A percentile compares a stretch with the other conserved stretches of the same genome.
Evolutionary conservation across 495 filamentous ascomycete species (phyloP).

Genomic region (Penicillium salamii): DNA sequence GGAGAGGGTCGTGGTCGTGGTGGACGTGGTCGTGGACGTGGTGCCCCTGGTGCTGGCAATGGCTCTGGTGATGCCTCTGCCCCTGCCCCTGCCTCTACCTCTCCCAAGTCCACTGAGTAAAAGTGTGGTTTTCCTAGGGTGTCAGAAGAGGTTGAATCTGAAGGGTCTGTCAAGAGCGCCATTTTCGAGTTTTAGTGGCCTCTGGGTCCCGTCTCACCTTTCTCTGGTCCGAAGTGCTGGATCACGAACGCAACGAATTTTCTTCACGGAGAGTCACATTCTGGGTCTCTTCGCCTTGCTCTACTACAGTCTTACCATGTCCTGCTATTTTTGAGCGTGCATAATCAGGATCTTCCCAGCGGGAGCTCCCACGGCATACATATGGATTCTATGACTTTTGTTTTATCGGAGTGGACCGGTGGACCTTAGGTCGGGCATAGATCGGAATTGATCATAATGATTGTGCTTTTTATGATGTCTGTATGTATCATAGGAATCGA

Average conservation of each 20-base stretch:
- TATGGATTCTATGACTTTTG: slow-evolving; percentile 36
- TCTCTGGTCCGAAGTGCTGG: slow-evolving; percentile 37
- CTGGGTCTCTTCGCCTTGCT: slow-evolving; percentile 14
- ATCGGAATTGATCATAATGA: slow-evolving; percentile 12
- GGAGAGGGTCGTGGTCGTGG: slow-evolving; percentile 45
- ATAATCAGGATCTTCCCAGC: slow-evolving; percentile 33
- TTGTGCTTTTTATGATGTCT: background rate
- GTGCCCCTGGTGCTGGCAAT: slow-evolving; percentile 20
- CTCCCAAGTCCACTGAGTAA: slow-evolving; percentile 15
- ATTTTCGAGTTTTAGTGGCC: background rate
- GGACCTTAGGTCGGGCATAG: slow-evolving; percentile 8
- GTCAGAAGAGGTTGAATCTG: background rate
- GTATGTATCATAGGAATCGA: no score
- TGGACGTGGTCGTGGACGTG: slow-evolving; percentile 34
- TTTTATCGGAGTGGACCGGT: slow-evolving; percentile 10
- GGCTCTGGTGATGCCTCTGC: slow-evolving; percentile 1
- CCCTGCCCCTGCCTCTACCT: slow-evolving; percentile 13
- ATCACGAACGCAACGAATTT: slow-evolving; percentile 49
- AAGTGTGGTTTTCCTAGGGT: slow-evolving; percentile 6
- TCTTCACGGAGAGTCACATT: slow-evolving; percentile 23
- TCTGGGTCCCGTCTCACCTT: background rate
- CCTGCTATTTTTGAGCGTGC: slow-evolving; percentile 43
- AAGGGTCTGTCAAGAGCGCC: background rate
- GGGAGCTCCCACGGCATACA: slow-evolving; percentile 17
- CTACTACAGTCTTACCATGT: slow-evolving; percentile 32